Conservation (phyloP, 345 rosid species). For the Sisymbrium altissimum region DNA sequence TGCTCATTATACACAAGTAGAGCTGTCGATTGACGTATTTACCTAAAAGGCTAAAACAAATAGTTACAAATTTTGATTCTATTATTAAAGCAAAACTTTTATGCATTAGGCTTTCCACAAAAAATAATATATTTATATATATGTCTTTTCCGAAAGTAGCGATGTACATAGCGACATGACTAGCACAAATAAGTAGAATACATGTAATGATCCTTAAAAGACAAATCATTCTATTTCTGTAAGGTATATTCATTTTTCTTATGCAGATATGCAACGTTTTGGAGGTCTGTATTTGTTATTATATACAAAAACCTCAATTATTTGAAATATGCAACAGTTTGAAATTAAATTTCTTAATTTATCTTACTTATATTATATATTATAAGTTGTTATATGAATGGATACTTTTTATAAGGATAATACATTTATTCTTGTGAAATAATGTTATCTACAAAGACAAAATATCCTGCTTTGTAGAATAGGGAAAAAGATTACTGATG, state of each 20-base stretch:
- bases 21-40: conserved; percentile 14
- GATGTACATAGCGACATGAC: not conserved
- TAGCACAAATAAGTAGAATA: not conserved
- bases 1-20: not conserved
- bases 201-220: not conserved
- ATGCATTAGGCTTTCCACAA: not conserved
- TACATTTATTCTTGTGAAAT: not conserved
- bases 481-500: not conserved
- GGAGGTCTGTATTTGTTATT: not conserved
- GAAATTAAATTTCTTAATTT: not conserved
- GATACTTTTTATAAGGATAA: not conserved
- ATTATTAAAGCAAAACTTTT: conserved; percentile 9
- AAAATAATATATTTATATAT: not conserved
- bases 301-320: not conserved
- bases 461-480: not conserved
- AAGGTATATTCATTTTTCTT: not conserved
- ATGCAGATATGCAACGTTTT: not conserved
- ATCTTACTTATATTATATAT: not conserved
- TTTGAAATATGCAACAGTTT: not conserved
- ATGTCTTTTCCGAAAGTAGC: not conserved
- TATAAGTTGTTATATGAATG: not conserved
- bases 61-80: not conserved
- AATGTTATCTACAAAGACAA: not conserved
- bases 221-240: not conserved
- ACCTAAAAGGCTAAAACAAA: not conserved